phyloP scores from a whole-genome alignment of 768 basidiomycete genomes.

The Russula griseocarnosa region DNA sequence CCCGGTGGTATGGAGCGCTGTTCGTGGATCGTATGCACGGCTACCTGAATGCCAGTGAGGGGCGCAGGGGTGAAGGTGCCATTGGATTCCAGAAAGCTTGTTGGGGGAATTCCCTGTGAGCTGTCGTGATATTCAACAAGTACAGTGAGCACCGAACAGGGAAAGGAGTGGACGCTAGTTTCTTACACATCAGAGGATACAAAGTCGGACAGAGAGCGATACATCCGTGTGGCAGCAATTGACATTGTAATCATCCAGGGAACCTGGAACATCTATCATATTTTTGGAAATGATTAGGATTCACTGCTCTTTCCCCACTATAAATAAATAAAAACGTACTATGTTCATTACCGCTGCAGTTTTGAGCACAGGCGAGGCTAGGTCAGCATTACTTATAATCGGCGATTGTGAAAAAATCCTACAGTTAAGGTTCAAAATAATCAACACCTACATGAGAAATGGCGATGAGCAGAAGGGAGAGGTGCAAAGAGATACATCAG shows the following conservation, averaged over 20 bases:
- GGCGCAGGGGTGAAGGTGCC: neutral
- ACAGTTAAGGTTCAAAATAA: neutral
- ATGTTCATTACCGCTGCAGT: neutral
- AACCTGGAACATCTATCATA: neutral
- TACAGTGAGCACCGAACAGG: neutral
- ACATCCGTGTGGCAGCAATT: slow-evolving; percentile 1
- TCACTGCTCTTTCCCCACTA: neutral
- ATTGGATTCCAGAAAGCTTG: neutral
- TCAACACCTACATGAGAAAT: slow-evolving; percentile 1
- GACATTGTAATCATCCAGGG: neutral
- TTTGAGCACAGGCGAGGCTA: too few species aligned
- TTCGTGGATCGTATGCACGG: slow-evolving; percentile 4
- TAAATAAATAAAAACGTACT: neutral
- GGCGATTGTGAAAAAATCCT: neutral
- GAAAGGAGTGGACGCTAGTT: too few species aligned
- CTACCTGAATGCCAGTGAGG: slow-evolving; percentile 8
- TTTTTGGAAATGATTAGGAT: neutral
- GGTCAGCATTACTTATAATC: neutral
- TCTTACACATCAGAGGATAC: neutral
- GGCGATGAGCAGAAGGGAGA: neutral
- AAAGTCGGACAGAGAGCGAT: neutral
- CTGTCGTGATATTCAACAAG: neutral
- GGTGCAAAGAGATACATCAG: neutral
- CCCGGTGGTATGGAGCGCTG: neutral
- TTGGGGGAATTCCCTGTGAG: neutral